A percentile compares a stretch with the other conserved stretches of the same genome.
Conservation (phyloP, 176 grass and related monocot species). For the Phoenix roebelenii region DNA sequence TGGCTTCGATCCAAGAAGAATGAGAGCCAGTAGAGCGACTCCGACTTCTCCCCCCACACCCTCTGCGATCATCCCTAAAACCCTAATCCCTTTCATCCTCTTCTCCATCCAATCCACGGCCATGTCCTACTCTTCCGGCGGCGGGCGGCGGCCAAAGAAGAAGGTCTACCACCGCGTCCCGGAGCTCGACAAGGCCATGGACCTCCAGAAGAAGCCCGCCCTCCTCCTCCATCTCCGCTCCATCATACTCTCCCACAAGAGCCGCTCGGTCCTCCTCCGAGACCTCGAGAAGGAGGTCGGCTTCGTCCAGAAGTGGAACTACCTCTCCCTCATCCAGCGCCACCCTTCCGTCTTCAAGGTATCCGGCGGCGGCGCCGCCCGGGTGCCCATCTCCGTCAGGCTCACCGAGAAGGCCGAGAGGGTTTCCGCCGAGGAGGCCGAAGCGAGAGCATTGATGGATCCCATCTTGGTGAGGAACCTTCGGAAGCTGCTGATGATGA, state of each 20-base stretch:
- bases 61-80: slow-evolving; percentile 4
- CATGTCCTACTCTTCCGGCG: slow-evolving; percentile 41
- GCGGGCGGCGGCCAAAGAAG: slow-evolving; percentile 59
- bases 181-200: slow-evolving; percentile 69
- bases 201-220: slow-evolving; percentile 70
- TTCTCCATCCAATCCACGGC: slow-evolving; percentile 25
- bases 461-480: slow-evolving; percentile 67
- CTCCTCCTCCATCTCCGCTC: slow-evolving; percentile 52
- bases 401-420: slow-evolving; percentile 64
- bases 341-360: slow-evolving; percentile 62
- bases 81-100: background rate
- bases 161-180: slow-evolving; percentile 74
- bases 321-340: slow-evolving; percentile 50
- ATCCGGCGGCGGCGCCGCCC: slow-evolving; percentile 37
- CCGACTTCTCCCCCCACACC: background rate
- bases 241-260: slow-evolving; percentile 44
- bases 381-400: slow-evolving; percentile 44
- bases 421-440: slow-evolving; percentile 45
- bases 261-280: slow-evolving; percentile 43
- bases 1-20: too few relatives aligned
- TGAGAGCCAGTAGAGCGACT: too few relatives aligned
- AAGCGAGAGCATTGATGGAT: slow-evolving; percentile 49
- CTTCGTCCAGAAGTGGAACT: slow-evolving; percentile 81
- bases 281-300: slow-evolving; percentile 85
- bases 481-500: slow-evolving; percentile 80